Base-by-base conservation (phyloP, 2,329 filamentous ascomycete genomes). In the Fusarium gaditjirri region DNA sequence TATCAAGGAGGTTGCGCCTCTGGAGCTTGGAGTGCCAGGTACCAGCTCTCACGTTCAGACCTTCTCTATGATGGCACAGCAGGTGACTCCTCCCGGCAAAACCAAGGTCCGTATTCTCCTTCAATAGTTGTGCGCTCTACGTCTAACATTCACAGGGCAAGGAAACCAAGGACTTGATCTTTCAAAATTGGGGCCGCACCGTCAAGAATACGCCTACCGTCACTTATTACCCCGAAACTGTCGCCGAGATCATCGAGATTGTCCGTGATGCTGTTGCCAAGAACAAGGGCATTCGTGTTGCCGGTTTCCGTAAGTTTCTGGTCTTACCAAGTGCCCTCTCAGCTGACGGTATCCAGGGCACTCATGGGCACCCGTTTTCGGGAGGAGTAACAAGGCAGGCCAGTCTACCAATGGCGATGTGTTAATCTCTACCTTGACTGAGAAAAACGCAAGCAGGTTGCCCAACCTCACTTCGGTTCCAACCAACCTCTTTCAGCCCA, bases 321-420 rank as follows among this genome's bases (percentile, higher is more conserved):
- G 2, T n/a, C 44, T 4, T 16, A 8, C 13, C 27, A 4, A 29
- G 6, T 0, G 6, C 7, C 1, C 27, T 8, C 9, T 29, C 9
- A 12, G 17, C 44, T 47, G 19, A 47, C 14, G 1, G 27, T 31
- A 29, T 8, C 6, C 1, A 47, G 44, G 44, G 2, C 44, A 47
- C 14, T 47, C 44, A 47, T 47, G 44, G 44, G 44, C 44, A 2
- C 44, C 44, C 3, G 44, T 47, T 12, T 47, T 47, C 7, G 44
- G 44, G 44, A 47, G 44, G 27, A 47, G 21, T 0, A 47, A 47
- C 27, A 47, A 47, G 14, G 9, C 27, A 4, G 44, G 44, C 14
- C 44, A 47, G 7, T 31, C 44, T 31, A 31, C 21, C 0, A 47
- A 47, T 8, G 44, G 44, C 27, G 44, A 47, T 31, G 44, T 47